A percentile compares a stretch with the other conserved stretches of the same genome.
phyloP scores from a whole-genome alignment of 2,329 filamentous ascomycete species.

The Exophiala aquamarina region DNA sequence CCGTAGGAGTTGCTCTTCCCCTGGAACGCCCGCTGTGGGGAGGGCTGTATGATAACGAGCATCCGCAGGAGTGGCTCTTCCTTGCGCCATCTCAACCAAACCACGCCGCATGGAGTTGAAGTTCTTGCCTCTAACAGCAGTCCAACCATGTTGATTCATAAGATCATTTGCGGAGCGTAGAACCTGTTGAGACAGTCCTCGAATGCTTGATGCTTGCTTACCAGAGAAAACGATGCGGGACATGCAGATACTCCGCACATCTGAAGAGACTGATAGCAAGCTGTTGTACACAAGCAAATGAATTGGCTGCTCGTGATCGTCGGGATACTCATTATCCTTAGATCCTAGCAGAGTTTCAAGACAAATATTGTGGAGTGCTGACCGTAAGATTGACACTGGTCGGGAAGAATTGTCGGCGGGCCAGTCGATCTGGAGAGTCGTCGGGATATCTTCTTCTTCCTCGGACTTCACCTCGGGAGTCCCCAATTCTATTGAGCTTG shows the following conservation, averaged over 20 bases:
- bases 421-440: conserved; percentile 22
- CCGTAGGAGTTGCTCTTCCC: conserved; percentile 59
- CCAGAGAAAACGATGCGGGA: conserved; percentile 84
- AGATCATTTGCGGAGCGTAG: conserved; percentile 71
- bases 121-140: conserved; percentile 66
- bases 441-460: neutral
- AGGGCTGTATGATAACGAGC: conserved; percentile 38
- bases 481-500: conserved; percentile 6
- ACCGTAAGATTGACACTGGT: conserved; percentile 61
- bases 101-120: conserved; percentile 15
- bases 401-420: conserved; percentile 19
- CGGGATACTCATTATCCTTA: conserved; percentile 60
- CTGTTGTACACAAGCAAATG: conserved; percentile 74
- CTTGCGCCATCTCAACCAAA: conserved; percentile 33
- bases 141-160: conserved; percentile 71
- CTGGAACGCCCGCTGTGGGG: conserved; percentile 53
- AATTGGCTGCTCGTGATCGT: conserved; percentile 83
- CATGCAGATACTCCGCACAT: conserved; percentile 83
- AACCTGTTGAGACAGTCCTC: conserved; percentile 76
- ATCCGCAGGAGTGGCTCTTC: conserved; percentile 17
- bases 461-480: neutral
- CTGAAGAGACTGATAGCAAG: conserved; percentile 73
- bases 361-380: conserved; percentile 69
- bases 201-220: conserved; percentile 68
- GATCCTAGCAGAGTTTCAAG: conserved; percentile 72